These are phyloP conservation scores for Petunia secreta DNA, from an alignment of 257 asterid species.

Conservation along the genomic window DNA sequence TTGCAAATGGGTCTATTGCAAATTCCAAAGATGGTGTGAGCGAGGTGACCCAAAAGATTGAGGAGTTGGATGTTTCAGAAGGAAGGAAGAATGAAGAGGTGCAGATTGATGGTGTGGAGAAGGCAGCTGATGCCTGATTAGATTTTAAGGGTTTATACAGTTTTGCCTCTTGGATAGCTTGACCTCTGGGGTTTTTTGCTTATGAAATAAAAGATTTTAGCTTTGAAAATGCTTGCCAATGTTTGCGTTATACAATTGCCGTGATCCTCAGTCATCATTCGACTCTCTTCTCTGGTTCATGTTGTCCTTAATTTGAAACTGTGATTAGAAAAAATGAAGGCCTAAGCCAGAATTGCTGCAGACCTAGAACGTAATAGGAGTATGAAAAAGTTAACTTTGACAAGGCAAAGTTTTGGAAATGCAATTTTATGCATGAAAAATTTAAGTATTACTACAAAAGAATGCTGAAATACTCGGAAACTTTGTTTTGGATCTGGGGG, in stretches of 20 bases:
- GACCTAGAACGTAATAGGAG: not conserved
- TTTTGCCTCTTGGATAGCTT: conserved; percentile 15
- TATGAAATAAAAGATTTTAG: conserved; percentile 4
- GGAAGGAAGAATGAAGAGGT: conserved; percentile 34
- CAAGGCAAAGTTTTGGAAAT: not conserved
- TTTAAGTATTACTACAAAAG: no score
- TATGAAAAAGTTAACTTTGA: not conserved
- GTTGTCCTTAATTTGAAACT: not conserved
- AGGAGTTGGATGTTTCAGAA: conserved; percentile 46
- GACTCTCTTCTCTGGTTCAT: not conserved
- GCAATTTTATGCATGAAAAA: no score
- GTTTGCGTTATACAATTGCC: not conserved
- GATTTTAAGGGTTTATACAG: conserved; percentile 24
- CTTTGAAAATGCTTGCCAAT: conserved; percentile 1
- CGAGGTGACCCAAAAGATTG: conserved; percentile 58
- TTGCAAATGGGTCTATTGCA: conserved; percentile 44
- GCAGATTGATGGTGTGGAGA: conserved; percentile 24
- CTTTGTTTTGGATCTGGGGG: no score
- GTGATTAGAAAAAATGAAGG: conserved; percentile 2
- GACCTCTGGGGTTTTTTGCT: conserved; percentile 22
- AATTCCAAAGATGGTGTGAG: conserved; percentile 50
- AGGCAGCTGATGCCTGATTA: conserved; percentile 37
- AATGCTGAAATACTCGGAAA: no score
- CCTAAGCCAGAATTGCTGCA: not conserved
- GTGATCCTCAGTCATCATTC: not conserved